These are phyloP conservation scores for Teratosphaeria zuluensis DNA, from an alignment of 2,329 filamentous ascomycete genomes.

Conservation along the genomic window DNA sequence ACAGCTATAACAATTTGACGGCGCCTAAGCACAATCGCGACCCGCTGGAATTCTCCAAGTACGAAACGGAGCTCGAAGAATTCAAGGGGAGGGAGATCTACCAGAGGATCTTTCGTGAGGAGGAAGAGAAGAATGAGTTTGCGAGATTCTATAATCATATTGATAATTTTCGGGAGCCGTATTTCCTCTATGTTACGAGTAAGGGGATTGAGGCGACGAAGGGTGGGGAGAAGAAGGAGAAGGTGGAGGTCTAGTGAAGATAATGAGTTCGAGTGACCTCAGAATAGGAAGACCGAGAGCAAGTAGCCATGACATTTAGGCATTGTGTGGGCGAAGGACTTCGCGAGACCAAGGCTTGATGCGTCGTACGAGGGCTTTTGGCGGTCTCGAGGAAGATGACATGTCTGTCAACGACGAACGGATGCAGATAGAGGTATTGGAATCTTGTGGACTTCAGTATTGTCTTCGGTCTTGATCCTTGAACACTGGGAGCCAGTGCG, in stretches of 20 bases:
- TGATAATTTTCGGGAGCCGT: conserved; percentile 40
- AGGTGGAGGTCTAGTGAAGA: neutral
- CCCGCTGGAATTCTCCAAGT: conserved; percentile 68
- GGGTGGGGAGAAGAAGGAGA: neutral
- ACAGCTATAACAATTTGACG: conserved; percentile 72
- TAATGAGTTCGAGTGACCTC: too few relatives aligned
- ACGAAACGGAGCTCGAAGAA: conserved; percentile 66
- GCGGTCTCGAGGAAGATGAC: too few relatives aligned
- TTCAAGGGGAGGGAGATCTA: conserved; percentile 95
- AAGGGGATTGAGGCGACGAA: conserved; percentile 35
- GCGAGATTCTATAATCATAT: conserved; percentile 41
- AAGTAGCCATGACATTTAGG: too few relatives aligned
- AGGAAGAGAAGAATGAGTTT: conserved; percentile 70
- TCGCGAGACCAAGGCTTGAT: too few relatives aligned
- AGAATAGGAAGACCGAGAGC: too few relatives aligned
- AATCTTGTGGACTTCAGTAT: too few relatives aligned
- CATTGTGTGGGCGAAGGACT: too few relatives aligned
- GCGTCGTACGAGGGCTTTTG: too few relatives aligned
- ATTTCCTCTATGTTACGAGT: conserved; percentile 42
- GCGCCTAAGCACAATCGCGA: conserved; percentile 53
- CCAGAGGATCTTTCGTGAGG: conserved; percentile 77
- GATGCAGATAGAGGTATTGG: too few relatives aligned
- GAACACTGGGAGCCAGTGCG: too few relatives aligned
- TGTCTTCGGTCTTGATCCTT: too few relatives aligned
- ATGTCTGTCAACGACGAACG: too few relatives aligned